Base-by-base conservation (phyloP, 768 basidiomycete species). In the Auriculariales sp. region DNA sequence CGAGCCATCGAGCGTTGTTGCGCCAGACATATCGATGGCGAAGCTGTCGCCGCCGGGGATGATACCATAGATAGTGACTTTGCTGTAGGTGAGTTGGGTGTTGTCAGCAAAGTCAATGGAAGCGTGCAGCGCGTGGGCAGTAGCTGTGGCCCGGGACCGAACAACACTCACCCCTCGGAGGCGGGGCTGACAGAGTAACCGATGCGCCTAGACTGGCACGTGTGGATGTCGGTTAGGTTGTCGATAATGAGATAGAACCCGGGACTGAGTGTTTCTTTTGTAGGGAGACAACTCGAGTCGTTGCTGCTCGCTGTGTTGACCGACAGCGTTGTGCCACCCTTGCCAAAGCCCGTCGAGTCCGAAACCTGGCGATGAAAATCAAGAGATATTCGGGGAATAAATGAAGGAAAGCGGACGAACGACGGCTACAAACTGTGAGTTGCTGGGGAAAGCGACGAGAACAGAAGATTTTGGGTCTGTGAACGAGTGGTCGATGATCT, bases 311-410 rank as follows among this genome's bases (percentile, higher is more conserved):
- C 59, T 27, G 87, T 83, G 53, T 66, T 69, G 1, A 75, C 78
- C 2, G 76, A 73, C 3, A 75, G 77, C 51, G 80, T 86, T 1
- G 86, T 85, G 3, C 86, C 86, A 4, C 86, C 86, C 0, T 77
- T 67, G 4, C 79, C 85, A 58, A 86, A 86, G 1, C 72, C 74
- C 1, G 68, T 65, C 39, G 60, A 62, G 54, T 82, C 81, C 58
- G 76, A 78, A 54, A 82, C 69, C 80, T 81, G 53, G 9, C 31
- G 31, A 7, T 32, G 31, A 7, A 15, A 15, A 7, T 33, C 2
- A 33, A 3, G 11, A n/a, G 11, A 11, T 11, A 33, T 33, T 33
- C 32, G 32, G n/a, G 32, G 11, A 3, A 33, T 11, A 36, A 15
- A 15, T n/a, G 35, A 15, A 36, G 32, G 11, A 15, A 36, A 36